phyloP scores from a whole-genome alignment of 2,329 filamentous ascomycete species.

The Colletotrichum orbiculare region DNA sequence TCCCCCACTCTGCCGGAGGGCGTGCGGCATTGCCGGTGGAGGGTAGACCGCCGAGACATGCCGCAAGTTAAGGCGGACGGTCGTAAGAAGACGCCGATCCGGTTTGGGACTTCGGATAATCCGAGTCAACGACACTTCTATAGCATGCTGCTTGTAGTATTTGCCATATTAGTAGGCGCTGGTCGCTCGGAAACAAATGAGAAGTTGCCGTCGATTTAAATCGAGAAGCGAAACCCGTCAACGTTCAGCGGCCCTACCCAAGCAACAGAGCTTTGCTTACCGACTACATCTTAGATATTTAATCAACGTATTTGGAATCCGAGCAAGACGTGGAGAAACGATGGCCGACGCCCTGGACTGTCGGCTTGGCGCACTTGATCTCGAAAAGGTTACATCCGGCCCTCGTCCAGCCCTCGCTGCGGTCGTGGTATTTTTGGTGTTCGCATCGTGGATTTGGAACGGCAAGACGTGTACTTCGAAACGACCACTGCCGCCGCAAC shows the following conservation, averaged over 20 bases:
- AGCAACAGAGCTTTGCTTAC: too few relatives aligned
- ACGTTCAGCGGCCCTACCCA: too few relatives aligned
- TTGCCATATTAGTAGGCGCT: background rate
- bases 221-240: too few relatives aligned
- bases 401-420: too few relatives aligned
- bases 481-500: background rate
- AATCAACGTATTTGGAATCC: too few relatives aligned
- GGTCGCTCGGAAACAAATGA: too few relatives aligned
- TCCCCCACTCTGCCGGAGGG: background rate
- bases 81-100: background rate
- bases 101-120: background rate
- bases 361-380: too few relatives aligned
- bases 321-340: too few relatives aligned
- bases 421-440: fast-evolving
- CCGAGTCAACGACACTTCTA: background rate
- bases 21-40: slow-evolving; percentile 19
- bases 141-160: background rate
- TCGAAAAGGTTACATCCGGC: too few relatives aligned
- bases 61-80: background rate
- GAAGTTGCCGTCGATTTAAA: too few relatives aligned
- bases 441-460: background rate
- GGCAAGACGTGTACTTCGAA: background rate
- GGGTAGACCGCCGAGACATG: background rate
- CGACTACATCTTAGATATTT: too few relatives aligned
- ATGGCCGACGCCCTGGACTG: too few relatives aligned